These are phyloP conservation scores for Malus hybrid DNA, from an alignment of 331 rosid genomes.

Conservation along the genomic window DNA sequence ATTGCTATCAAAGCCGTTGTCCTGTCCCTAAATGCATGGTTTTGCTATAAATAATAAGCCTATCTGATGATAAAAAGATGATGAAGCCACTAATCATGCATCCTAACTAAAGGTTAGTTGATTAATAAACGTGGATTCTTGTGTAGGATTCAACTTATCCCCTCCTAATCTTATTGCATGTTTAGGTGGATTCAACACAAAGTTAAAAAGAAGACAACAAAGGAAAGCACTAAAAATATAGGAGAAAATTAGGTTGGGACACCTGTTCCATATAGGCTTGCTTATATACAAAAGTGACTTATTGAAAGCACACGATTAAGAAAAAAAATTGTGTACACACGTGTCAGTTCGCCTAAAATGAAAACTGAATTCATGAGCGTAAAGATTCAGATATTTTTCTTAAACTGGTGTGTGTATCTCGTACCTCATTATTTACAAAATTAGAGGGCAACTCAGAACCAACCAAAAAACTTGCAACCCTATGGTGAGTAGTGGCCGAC, in stretches of 20 bases:
- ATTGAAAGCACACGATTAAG: too few species aligned
- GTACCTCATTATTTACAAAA: conserved; percentile 1
- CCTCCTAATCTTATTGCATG: conserved; percentile 22
- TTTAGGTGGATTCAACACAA: conserved; percentile 46
- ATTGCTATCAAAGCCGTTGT: conserved; percentile 7
- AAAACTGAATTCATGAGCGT: neutral
- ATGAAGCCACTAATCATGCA: conserved; percentile 22
- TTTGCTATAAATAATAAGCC: conserved; percentile 19
- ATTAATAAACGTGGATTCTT: conserved; percentile 33
- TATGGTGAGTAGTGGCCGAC: conserved; percentile 21
- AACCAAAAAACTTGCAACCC: neutral
- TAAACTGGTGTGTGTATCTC: neutral
- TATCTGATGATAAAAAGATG: conserved; percentile 10
- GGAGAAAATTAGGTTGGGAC: neutral
- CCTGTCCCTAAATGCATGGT: neutral
- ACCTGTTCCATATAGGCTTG: neutral
- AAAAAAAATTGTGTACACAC: neutral
- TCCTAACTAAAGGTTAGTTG: conserved; percentile 4
- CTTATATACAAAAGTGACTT: neutral
- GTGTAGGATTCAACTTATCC: conserved; percentile 39
- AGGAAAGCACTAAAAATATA: conserved; percentile 8
- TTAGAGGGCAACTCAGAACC: conserved; percentile 2
- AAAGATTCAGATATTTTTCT: neutral
- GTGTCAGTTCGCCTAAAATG: too few species aligned
- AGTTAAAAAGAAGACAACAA: conserved; percentile 17